Base-by-base conservation (phyloP, 352 stramenopile genomes). In the Pythium volutum region DNA sequence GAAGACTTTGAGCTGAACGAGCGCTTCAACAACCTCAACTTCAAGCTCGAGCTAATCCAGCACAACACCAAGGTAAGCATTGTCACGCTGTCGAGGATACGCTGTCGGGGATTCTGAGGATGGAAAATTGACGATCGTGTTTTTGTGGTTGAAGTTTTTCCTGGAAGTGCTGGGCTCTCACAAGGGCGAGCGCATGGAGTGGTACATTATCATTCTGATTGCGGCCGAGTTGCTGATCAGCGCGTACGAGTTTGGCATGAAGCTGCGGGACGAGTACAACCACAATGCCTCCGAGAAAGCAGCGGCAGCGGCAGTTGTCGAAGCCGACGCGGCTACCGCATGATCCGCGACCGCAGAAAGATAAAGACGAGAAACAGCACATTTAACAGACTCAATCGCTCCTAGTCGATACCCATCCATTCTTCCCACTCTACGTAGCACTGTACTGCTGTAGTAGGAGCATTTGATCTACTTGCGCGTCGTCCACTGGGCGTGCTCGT, bases 181-280 rank as follows among this genome's bases (percentile, higher is more conserved):
- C 73, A 98, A 99, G 75, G 86, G 87, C 59, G 80, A 91, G 60
- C 84, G 87, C 50, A 81, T 98, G 68, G 96, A 99, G 77, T 98
- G 95, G 96, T 98, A 98, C 62, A 98, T 99, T 77, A 98, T 99
- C 79, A 90, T 98, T 41, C 70, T 99, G 18, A 98, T 99, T 69
- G 81, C 84, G 18, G 90, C 97, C 22, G 96, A 99, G 75, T 89
- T 97, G 33, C 74, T 93, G 27, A 85, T 99, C 65, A 96, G 80
- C 50, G 65, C 87, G 29, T 96, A 93, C 64, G 83, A 91, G 55
- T 69, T 94, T 34, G 62, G 79, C 34, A 81, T 91, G 76, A 91
- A 91, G 67, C 67, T 93, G 25, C 70, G 77, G 47, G 84, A 87
- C 46, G 59, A 69, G 27, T 42, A 60, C 18, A 23, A 47, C 16